Percentiles rank a stretch among this genome's conserved stretches.
These are phyloP conservation scores for Apiospora kogelbergensis DNA, from an alignment of 2,329 filamentous ascomycete genomes.

Conservation along the genomic window DNA sequence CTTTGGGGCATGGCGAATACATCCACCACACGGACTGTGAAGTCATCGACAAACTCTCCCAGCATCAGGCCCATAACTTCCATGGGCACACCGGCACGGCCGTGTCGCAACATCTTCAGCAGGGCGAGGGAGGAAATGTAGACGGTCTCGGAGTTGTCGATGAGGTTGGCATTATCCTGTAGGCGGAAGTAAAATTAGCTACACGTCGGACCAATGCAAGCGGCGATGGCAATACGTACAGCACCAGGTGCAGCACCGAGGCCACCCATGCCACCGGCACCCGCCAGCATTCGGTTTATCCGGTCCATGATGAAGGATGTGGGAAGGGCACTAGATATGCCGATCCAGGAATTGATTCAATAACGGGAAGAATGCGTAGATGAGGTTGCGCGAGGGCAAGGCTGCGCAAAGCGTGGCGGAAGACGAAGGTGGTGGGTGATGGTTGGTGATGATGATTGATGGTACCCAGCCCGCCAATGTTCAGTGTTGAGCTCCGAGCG, in stretches of 20 bases:
- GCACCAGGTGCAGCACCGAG: conserved; percentile 60
- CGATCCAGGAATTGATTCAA: background rate
- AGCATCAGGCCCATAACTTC: conserved; percentile 99
- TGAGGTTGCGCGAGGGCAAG: background rate
- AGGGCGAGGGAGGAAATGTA: conserved; percentile 98
- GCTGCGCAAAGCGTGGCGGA: background rate
- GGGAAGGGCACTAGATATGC: background rate
- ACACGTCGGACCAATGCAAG: background rate
- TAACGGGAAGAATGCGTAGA: background rate
- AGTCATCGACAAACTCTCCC: conserved; percentile 98
- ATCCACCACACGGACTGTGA: conserved; percentile 96
- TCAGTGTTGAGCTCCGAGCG: background rate
- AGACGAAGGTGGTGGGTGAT: background rate
- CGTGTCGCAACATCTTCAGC: conserved; percentile 98
- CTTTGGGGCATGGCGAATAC: conserved; percentile 99
- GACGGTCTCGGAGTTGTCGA: conserved; percentile 98
- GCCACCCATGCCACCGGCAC: conserved; percentile 65
- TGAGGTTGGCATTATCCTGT: conserved; percentile 85
- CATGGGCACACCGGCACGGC: conserved; percentile 97
- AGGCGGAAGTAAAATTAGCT: conserved; percentile 15
- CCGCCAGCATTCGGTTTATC: conserved; percentile 84
- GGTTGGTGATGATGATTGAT: background rate
- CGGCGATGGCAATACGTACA: conserved; percentile 43
- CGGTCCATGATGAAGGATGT: conserved; percentile 70
- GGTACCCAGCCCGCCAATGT: background rate